Evolutionary conservation across 345 rosid species (phyloP).

Genomic region (Acer campestre): DNA sequence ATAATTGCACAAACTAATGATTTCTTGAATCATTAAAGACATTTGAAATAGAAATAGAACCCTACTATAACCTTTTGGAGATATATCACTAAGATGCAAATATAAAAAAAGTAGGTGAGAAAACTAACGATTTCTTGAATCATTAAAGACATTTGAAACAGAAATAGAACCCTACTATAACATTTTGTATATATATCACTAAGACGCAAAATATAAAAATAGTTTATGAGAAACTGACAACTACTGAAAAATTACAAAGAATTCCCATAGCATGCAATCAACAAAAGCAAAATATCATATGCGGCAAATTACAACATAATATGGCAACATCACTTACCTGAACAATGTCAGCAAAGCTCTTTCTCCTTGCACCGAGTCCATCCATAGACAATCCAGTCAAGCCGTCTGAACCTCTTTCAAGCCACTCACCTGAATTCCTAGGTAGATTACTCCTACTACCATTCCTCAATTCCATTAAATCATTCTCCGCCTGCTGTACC

Average conservation of each 20-base stretch:
- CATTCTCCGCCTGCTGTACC: slow-evolving; percentile 62
- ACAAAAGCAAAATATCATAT: background rate
- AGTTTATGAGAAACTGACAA: background rate
- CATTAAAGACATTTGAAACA: background rate
- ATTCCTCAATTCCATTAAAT: slow-evolving; percentile 67
- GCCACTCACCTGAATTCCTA: slow-evolving; percentile 51
- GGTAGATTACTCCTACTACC: slow-evolving; percentile 40
- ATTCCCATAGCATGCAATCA: background rate
- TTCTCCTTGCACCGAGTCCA: slow-evolving; percentile 77
- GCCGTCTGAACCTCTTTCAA: slow-evolving; percentile 46
- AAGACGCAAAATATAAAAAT: background rate
- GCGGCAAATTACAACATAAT: background rate
- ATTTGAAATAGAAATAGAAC: background rate
- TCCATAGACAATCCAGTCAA: slow-evolving; percentile 39
- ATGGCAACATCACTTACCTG: slow-evolving; percentile 50
- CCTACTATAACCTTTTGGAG: background rate
- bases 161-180: background rate
- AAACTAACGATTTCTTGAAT: background rate
- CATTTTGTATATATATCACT: background rate
- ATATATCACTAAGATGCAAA: background rate
- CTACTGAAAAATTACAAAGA: background rate
- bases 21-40: background rate
- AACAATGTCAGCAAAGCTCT: slow-evolving; percentile 96
- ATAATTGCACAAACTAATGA: too few relatives aligned
- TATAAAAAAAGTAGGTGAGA: background rate